Base-by-base conservation (phyloP, 768 basidiomycete species). In the Phlebiopsis flavidoalba region DNA sequence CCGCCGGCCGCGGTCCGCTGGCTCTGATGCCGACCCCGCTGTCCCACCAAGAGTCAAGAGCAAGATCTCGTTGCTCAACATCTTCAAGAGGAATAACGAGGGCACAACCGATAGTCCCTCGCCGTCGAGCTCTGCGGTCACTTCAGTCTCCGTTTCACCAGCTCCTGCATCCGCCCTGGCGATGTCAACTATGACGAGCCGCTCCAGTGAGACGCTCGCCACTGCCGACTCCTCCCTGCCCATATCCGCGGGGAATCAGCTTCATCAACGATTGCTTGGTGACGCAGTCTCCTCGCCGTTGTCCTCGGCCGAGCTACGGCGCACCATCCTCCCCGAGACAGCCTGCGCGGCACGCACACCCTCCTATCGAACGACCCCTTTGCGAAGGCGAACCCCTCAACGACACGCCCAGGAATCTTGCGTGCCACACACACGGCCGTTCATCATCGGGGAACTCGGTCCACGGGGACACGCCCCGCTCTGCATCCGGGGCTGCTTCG, bases 1-100 rank as follows among this genome's bases (percentile, higher is more conserved):
- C 45, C 80, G 77, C 45, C 78, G 90, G 57, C 90, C 91, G 17
- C 80, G 85, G 61, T 91, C 89, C 43, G 88, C 89, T 40, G 88
- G 89, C 5, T 87, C 79, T 33, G 87, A 80, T 57, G 81, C 84
- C 58, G 86, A 88, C 24, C 73, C 68, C 22, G 66, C 80, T 37
- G 64, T 64, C 22, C 37, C 37, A 22, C 74, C 74, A 57, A 85
- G 78, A 65, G 72, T 89, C 4, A 80, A 81, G 26, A 84, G 85
- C 72, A 92, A 92, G 71, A 81, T 89, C 59, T 91, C 89, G 22
- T 75, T 92, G 57, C 76, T 91, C 64, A 85, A 83, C 65, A 77
- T 91, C 15, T 91, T 91, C 76, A 87, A 83, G 78, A 88, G 86
- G 73, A 62, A 76, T 0, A 79, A 71, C 12, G 77, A 75, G 36